Conservation (phyloP, 768 basidiomycete genomes). For the Cystofilobasidium capitatum region DNA sequence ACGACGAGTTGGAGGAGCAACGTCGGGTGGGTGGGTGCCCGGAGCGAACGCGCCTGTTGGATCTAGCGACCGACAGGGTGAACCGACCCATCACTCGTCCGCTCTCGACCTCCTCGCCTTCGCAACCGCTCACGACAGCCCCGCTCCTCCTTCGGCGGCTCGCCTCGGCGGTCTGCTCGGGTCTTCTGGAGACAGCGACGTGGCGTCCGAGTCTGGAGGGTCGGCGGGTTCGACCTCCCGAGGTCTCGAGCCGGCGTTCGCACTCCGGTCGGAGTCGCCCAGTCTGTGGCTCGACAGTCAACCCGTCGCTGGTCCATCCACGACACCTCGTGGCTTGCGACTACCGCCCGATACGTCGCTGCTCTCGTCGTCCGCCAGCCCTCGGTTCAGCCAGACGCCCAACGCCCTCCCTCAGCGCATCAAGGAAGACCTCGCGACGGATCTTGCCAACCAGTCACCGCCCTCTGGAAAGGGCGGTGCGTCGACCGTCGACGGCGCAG, state of each 20-base stretch:
- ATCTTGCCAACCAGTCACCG: no score
- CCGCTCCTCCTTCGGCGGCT: neutral
- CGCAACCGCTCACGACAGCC: constrained; percentile 1
- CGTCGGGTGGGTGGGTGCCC: neutral
- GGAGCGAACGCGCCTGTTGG: neutral
- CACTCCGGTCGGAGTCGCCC: neutral
- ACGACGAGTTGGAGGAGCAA: neutral
- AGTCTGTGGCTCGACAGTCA: neutral
- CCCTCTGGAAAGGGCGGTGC: no score
- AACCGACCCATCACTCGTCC: constrained; percentile 15
- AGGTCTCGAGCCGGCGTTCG: constrained; percentile 16
- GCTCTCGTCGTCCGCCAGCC: neutral
- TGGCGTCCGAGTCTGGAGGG: neutral
- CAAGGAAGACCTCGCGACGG: neutral
- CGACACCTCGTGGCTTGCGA: neutral
- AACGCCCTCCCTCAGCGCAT: neutral
- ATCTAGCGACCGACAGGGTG: neutral
- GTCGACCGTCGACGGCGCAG: neutral
- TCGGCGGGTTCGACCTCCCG: neutral
- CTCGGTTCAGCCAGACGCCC: neutral
- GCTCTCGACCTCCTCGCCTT: constrained; percentile 25
- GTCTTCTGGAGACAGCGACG: neutral
- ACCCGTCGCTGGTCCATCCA: constrained; percentile 1
- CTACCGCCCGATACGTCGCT: neutral
- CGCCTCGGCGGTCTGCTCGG: constrained; percentile 21